Evolutionary conservation across 352 stramenopile genomes (phyloP).

Genomic region (Globisporangium cederbergense): DNA sequence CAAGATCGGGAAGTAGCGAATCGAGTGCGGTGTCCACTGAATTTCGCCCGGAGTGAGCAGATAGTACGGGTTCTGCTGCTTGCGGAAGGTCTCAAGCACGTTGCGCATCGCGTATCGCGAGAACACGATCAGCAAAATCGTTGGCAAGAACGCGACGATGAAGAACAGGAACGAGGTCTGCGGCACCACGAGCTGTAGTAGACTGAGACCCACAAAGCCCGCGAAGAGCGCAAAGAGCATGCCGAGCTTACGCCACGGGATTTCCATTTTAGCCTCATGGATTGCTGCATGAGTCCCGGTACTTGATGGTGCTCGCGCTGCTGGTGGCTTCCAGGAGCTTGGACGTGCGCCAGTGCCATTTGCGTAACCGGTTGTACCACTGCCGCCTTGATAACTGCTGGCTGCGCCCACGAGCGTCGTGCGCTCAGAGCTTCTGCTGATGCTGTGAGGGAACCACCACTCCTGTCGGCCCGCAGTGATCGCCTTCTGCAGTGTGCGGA

Average conservation of each 20-base stretch:
- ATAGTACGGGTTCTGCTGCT: constrained; percentile 51
- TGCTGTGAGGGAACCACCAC: constrained; percentile 33
- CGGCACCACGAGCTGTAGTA: constrained; percentile 90
- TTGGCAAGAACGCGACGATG: constrained; percentile 53
- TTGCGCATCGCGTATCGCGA: constrained; percentile 67
- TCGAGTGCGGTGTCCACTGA: constrained; percentile 55
- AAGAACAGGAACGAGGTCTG: constrained; percentile 80
- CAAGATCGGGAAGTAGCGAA: constrained; percentile 86
- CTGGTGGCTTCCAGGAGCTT: not conserved
- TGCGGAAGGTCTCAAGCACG: constrained; percentile 37
- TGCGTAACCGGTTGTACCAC: constrained; percentile 2
- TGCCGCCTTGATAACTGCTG: not conserved
- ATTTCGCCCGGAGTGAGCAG: constrained; percentile 33
- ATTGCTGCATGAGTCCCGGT: constrained; percentile 4
- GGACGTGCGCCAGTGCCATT: not conserved
- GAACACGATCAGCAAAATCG: constrained; percentile 70
- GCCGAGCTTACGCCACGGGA: constrained; percentile 77
- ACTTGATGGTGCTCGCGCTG: not conserved
- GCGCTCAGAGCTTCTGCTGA: constrained; percentile 13
- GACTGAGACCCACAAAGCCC: constrained; percentile 88
- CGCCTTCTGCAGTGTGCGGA: constrained; percentile 88
- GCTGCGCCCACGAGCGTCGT: constrained; percentile 26
- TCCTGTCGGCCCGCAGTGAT: constrained; percentile 87
- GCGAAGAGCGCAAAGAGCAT: constrained; percentile 86
- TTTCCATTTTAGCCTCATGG: constrained; percentile 38